Base-by-base conservation (phyloP, 306 rosid species). In the Lathyrus oleraceus region DNA sequence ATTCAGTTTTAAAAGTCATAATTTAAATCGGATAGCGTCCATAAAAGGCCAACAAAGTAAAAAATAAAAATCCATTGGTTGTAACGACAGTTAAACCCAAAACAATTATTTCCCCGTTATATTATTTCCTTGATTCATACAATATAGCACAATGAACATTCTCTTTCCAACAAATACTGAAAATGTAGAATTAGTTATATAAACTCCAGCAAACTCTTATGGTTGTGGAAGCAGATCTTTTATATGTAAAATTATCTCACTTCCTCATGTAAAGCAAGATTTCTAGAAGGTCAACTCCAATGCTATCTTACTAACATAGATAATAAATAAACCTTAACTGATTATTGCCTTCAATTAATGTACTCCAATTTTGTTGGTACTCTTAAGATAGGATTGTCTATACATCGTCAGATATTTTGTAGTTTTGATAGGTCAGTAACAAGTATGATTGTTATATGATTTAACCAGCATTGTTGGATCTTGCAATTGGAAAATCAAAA, bases 1-100 rank as follows among this genome's bases (percentile, higher is more conserved):
- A 66, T 79, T 70, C 38, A 67, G 65, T 65, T 81, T 75, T 65
- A 68, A 57, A 76, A 69, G 56, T 62, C 74, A 75, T 38, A 68
- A 70, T 32, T 35, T 20, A 38, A 77, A 58, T 56, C 17, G 17
- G 32, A 36, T 57, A 71, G 23, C 40, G 59, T 66, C 69, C 81
- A 65, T 48, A 66, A 42, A 69, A 81, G 75, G 65, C 57, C 36
- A 61, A 61, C 23, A 72, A 40, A 4, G 27, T 61, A 83, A 65
- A 68, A 64, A 25, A 56, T 11, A 23, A 12, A 45, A 62, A 61
- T 64, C 23, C 44, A 48, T 65, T 4, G 38, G 70, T 47, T 48
- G 45, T 48, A 44, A 63, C 5, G n/a, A 48, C 19, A 42, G 43
- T 61, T 67, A 61, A 42, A 61, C 65, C 27, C 60, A 64, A 23